A percentile compares a stretch with the other conserved stretches of the same genome.
Evolutionary conservation across 768 basidiomycete species (phyloP).

Genomic region (Tulasnella sp.): DNA sequence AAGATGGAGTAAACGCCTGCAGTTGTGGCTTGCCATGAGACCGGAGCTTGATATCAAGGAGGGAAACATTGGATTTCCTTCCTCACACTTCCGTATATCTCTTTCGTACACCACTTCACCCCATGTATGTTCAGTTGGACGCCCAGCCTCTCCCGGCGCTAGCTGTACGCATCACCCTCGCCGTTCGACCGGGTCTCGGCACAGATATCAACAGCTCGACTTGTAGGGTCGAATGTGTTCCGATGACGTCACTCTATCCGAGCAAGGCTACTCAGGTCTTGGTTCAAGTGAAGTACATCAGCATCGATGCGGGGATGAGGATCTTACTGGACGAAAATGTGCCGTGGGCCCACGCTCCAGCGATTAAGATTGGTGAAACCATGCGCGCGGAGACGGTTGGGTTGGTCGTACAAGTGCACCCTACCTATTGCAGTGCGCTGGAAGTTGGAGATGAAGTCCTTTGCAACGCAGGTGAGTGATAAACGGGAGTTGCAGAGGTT

Average conservation of each 20-base stretch:
- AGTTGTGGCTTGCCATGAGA: too few species aligned
- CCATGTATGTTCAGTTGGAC: too few species aligned
- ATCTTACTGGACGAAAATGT: conserved; percentile 47
- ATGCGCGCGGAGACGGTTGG: conserved; percentile 68
- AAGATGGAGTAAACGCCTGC: too few species aligned
- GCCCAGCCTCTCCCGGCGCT: conserved; percentile 13
- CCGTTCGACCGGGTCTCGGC: conserved; percentile 58
- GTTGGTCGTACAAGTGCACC: conserved; percentile 27
- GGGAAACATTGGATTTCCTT: not conserved
- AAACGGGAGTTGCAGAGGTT: not conserved
- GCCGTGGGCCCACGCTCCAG: too few species aligned
- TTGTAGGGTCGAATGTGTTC: conserved; percentile 42
- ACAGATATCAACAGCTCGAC: conserved; percentile 47
- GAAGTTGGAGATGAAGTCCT: conserved; percentile 58
- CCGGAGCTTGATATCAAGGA: too few species aligned
- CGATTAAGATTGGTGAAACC: conserved; percentile 53
- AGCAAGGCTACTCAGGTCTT: conserved; percentile 36
- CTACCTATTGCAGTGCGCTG: conserved; percentile 24
- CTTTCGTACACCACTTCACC: too few species aligned
- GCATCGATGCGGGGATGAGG: conserved; percentile 86
- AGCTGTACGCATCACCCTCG: conserved; percentile 46
- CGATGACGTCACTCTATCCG: conserved; percentile 6
- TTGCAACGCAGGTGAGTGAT: conserved; percentile 44
- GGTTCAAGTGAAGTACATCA: conserved; percentile 65
- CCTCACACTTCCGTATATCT: not conserved